Percentiles rank a stretch among this genome's conserved stretches.
phyloP scores from a whole-genome alignment of 2,329 filamentous ascomycete species.

The Fonsecaea monophora region DNA sequence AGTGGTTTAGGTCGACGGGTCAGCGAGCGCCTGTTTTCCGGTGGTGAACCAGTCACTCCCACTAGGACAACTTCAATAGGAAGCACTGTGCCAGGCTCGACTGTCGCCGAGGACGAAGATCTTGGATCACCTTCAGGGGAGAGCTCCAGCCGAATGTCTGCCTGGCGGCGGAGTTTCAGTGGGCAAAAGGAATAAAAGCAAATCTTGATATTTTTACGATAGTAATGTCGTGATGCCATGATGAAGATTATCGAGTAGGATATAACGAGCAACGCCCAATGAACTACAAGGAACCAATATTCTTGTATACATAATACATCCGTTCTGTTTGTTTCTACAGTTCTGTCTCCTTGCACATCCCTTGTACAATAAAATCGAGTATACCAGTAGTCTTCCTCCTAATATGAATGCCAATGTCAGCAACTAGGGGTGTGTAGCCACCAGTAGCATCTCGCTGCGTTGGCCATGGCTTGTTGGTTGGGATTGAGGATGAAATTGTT shows the following conservation, averaged over 20 bases:
- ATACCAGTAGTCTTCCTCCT: neutral
- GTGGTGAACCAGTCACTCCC: constrained; percentile 25
- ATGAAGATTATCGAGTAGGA: constrained; percentile 11
- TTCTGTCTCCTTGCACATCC: neutral
- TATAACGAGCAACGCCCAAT: neutral
- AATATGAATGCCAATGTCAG: neutral
- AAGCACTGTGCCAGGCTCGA: constrained; percentile 8
- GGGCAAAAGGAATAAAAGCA: constrained; percentile 12
- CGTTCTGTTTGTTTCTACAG: neutral
- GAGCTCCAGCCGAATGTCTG: neutral
- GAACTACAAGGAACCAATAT: neutral
- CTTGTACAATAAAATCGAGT: neutral
- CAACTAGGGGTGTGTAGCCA: neutral
- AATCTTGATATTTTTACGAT: neutral
- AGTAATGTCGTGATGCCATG: neutral
- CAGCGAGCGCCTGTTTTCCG: constrained; percentile 39
- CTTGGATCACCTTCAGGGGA: constrained; percentile 7
- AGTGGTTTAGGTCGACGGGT: constrained; percentile 34
- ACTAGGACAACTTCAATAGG: constrained; percentile 27
- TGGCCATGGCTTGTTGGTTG: too few species aligned
- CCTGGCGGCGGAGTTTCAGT: constrained; percentile 19
- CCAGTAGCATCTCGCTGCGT: too few species aligned
- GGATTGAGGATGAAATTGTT: too few species aligned
- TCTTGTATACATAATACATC: neutral
- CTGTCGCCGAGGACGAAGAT: constrained; percentile 24